phyloP scores from a whole-genome alignment of 306 rosid genomes.

The Cucumis melo region DNA sequence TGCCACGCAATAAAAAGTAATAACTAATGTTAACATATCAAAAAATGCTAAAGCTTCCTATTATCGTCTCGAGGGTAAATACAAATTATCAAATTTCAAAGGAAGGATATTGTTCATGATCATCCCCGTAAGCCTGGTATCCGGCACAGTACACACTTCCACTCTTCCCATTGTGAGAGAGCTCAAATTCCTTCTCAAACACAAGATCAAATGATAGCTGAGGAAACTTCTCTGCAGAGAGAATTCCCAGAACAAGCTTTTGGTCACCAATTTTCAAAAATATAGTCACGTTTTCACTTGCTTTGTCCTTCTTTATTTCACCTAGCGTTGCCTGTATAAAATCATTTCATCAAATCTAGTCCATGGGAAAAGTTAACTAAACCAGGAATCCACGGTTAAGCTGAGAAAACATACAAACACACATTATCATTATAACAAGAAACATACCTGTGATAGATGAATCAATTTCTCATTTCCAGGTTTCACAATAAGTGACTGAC shows the following conservation, averaged over 20 bases:
- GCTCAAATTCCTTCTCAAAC: slow-evolving; percentile 69
- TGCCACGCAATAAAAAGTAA: too few relatives aligned
- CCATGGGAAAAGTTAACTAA: not conserved
- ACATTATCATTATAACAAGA: not conserved
- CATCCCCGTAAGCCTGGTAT: slow-evolving; percentile 25
- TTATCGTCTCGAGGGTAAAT: not conserved
- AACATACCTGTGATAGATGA: slow-evolving; percentile 76
- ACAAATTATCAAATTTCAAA: not conserved
- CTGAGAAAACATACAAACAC: not conserved
- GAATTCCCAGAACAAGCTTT: slow-evolving; percentile 64
- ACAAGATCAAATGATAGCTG: slow-evolving; percentile 62
- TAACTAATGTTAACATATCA: too few relatives aligned
- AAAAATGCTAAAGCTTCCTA: not conserved
- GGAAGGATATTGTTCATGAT: slow-evolving; percentile 49
- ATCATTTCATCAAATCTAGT: not conserved
- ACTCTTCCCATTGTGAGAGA: slow-evolving; percentile 61
- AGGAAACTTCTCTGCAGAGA: slow-evolving; percentile 42
- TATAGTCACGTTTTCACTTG: slow-evolving; percentile 31
- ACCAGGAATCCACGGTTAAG: not conserved
- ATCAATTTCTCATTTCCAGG: slow-evolving; percentile 22
- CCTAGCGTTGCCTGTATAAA: slow-evolving; percentile 57
- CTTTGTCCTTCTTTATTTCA: slow-evolving; percentile 47
- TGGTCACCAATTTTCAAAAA: slow-evolving; percentile 36
- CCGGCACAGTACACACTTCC: slow-evolving; percentile 59
- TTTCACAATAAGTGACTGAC: slow-evolving; percentile 33